phyloP scores from a whole-genome alignment of 2,329 filamentous ascomycete species.

The Emmonsiellopsis sp. region DNA sequence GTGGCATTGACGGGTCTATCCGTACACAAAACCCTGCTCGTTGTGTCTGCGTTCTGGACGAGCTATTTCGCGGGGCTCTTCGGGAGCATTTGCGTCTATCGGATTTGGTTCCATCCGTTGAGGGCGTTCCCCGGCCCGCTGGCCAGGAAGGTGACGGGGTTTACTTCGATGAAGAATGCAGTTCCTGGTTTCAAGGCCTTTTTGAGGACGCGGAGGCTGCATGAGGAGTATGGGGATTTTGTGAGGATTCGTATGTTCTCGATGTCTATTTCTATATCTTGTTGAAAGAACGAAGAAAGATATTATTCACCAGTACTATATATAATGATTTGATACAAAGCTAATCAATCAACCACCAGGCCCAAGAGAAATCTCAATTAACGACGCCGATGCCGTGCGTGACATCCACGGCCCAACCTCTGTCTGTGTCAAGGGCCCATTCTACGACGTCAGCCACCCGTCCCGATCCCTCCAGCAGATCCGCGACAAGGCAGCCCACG shows the following conservation, averaged over 20 bases:
- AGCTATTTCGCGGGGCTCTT: not conserved
- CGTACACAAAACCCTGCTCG: not conserved
- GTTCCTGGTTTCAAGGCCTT: slow-evolving; percentile 9
- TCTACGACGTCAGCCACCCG: slow-evolving; percentile 18
- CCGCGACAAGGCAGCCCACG: slow-evolving; percentile 17
- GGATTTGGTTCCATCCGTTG: slow-evolving; percentile 18
- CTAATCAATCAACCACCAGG: slow-evolving; percentile 6
- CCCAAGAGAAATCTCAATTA: slow-evolving; percentile 15
- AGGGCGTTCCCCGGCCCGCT: slow-evolving; percentile 18
- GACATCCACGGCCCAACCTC: slow-evolving; percentile 13
- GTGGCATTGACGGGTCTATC: not conserved
- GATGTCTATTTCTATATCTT: too few relatives aligned
- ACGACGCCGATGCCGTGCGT: slow-evolving; percentile 9
- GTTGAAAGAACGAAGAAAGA: not conserved
- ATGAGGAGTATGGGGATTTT: slow-evolving; percentile 19
- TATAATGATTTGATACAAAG: too few relatives aligned
- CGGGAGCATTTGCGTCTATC: slow-evolving; percentile 18
- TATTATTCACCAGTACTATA: not conserved
- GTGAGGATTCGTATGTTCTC: slow-evolving; percentile 12
- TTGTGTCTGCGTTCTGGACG: not conserved
- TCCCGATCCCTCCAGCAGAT: slow-evolving; percentile 15
- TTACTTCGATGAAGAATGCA: slow-evolving; percentile 11
- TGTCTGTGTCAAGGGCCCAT: slow-evolving; percentile 17
- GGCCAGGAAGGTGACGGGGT: slow-evolving; percentile 13
- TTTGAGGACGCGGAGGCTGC: slow-evolving; percentile 13